These are phyloP conservation scores for Glebionis coronaria DNA, from an alignment of 129 eudicot genomes.

Conservation along the genomic window DNA sequence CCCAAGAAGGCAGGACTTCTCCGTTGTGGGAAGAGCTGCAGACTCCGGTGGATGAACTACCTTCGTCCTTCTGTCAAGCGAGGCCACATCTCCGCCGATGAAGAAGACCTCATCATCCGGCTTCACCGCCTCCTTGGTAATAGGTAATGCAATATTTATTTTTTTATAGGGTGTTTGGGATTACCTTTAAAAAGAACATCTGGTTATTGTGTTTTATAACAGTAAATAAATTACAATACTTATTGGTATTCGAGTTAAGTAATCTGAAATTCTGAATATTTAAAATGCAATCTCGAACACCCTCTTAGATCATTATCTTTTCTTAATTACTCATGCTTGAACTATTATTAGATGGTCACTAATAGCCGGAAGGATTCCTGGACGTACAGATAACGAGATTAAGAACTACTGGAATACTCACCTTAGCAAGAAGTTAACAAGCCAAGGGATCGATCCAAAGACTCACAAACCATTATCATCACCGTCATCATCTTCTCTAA, in stretches of 20 bases:
- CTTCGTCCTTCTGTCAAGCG: slow-evolving; percentile 66
- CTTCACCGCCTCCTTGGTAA: slow-evolving; percentile 79
- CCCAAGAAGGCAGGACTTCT: slow-evolving; percentile 58
- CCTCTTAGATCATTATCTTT: too few species aligned
- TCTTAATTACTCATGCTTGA: too few species aligned
- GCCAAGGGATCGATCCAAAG: slow-evolving; percentile 72
- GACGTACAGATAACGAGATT: slow-evolving; percentile 71
- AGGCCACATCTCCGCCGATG: slow-evolving; percentile 60
- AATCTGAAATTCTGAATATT: too few species aligned
- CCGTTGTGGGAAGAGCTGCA: slow-evolving; percentile 77
- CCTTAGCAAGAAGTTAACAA: slow-evolving; percentile 57
- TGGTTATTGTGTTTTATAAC: too few species aligned
- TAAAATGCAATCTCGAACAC: too few species aligned
- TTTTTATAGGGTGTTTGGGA: too few species aligned
- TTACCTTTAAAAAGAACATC: too few species aligned
- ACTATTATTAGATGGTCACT: neutral
- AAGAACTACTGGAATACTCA: slow-evolving; percentile 79
- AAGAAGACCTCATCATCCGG: slow-evolving; percentile 76
- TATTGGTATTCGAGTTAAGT: too few species aligned
- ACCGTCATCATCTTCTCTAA: slow-evolving; percentile 13
- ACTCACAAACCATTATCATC: slow-evolving; percentile 53
- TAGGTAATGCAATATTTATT: slow-evolving; percentile 28
- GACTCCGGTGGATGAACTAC: slow-evolving; percentile 87
- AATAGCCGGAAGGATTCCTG: slow-evolving; percentile 77
- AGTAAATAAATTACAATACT: too few species aligned